Percentiles rank a stretch among this genome's conserved stretches.
Conservation (phyloP, 306 rosid genomes). For the Corylus avellana region DNA sequence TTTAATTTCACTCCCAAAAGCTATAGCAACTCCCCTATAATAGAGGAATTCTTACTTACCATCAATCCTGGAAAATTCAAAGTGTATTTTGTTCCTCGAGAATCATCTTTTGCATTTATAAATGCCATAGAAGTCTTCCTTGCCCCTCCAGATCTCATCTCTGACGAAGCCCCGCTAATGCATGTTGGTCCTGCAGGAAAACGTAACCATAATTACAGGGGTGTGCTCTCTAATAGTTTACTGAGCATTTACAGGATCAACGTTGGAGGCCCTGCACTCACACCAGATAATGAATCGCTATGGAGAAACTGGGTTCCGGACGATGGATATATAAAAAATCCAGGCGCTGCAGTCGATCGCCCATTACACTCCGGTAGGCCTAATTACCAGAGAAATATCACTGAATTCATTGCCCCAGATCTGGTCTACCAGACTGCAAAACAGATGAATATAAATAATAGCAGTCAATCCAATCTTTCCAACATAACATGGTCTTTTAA, state of each 20-base stretch:
- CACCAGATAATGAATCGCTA: not conserved
- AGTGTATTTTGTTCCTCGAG: constrained; percentile 29
- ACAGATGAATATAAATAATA: not conserved
- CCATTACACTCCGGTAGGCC: accelerated
- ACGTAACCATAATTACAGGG: not conserved
- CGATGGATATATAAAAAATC: not conserved
- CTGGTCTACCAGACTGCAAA: constrained; percentile 33
- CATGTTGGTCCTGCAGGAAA: constrained; percentile 5
- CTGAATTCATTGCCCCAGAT: not conserved
- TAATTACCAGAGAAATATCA: not conserved
- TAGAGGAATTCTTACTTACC: constrained; percentile 36
- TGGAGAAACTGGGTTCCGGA: constrained; percentile 36
- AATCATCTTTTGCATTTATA: constrained; percentile 46
- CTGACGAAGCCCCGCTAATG: not conserved
- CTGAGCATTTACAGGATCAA: constrained; percentile 38
- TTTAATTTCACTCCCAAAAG: constrained; percentile 28
- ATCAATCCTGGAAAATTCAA: constrained; percentile 5
- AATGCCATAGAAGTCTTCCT: constrained; percentile 58
- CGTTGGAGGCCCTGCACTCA: constrained; percentile 31
- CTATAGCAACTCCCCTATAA: constrained; percentile 1
- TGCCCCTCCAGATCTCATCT: constrained; percentile 23
- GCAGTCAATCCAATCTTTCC: not conserved
- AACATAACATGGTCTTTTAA: constrained; percentile 36
- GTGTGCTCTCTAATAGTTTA: constrained; percentile 6
- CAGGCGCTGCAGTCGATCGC: not conserved